Conservation (phyloP, 805 yeast species). For the Candida hungchunana region DNA sequence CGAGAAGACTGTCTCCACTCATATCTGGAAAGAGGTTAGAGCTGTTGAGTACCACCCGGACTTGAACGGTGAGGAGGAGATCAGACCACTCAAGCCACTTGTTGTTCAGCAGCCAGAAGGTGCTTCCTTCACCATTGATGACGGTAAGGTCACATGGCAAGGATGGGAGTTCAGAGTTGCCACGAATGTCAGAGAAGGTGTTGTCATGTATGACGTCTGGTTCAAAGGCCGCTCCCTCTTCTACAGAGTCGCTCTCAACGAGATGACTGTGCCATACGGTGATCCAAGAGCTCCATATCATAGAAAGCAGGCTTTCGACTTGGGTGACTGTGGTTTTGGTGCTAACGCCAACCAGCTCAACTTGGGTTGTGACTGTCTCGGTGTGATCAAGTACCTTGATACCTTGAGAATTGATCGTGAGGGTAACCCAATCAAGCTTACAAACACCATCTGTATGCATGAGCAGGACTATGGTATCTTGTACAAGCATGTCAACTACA, state of each 20-base stretch:
- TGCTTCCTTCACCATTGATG: constrained; percentile 58
- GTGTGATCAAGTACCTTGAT: constrained; percentile 71
- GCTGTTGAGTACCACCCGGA: constrained; percentile 74
- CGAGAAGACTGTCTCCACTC: constrained; percentile 47
- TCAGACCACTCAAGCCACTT: constrained; percentile 65
- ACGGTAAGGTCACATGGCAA: constrained; percentile 69
- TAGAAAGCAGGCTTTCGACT: constrained; percentile 82
- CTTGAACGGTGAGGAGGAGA: constrained; percentile 45
- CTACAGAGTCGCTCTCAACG: constrained; percentile 69
- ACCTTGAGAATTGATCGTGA: constrained; percentile 49
- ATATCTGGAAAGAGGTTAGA: constrained; percentile 56
- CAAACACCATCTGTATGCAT: constrained; percentile 75
- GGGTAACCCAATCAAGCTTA: constrained; percentile 60
- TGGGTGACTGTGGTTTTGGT: constrained; percentile 85
- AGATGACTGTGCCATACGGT: constrained; percentile 87
- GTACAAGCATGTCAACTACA: constrained; percentile 76
- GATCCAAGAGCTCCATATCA: constrained; percentile 82
- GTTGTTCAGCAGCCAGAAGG: constrained; percentile 75
- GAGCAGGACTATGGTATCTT: constrained; percentile 74
- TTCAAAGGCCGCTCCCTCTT: constrained; percentile 75
- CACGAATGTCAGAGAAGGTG: constrained; percentile 73
- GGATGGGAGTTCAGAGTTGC: constrained; percentile 78
- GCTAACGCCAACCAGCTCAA: constrained; percentile 60
- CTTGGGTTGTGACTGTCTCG: constrained; percentile 81
- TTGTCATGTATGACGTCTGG: constrained; percentile 64